Evolutionary conservation across 352 stramenopile species (phyloP).

Genomic region (Elongisporangium senticosum): DNA sequence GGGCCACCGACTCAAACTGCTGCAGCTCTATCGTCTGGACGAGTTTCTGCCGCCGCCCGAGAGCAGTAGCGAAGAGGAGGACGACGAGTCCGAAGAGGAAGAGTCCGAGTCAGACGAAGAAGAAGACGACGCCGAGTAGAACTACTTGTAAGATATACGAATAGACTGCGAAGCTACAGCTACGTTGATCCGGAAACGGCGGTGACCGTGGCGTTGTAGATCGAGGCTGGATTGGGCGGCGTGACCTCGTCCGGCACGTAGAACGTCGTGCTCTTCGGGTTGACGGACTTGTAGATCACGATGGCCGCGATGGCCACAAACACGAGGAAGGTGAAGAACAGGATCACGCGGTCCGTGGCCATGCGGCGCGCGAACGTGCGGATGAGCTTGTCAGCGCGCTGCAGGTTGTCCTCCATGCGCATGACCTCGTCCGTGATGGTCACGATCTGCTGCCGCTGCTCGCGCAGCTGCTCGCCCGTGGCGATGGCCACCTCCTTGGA

Average conservation of each 20-base stretch:
- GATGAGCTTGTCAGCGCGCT: slow-evolving; percentile 79
- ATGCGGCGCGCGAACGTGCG: slow-evolving; percentile 75
- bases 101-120: slow-evolving; percentile 15
- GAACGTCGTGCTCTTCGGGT: slow-evolving; percentile 73
- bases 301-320: slow-evolving; percentile 78
- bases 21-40: slow-evolving; percentile 54
- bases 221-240: slow-evolving; percentile 55
- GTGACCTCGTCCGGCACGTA: slow-evolving; percentile 84
- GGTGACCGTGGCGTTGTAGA: slow-evolving; percentile 75
- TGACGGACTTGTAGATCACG: slow-evolving; percentile 77
- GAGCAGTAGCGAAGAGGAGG: slow-evolving; percentile 14
- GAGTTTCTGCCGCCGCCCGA: slow-evolving; percentile 35
- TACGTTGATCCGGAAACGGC: slow-evolving; percentile 46
- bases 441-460: slow-evolving; percentile 85
- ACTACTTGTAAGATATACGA: slow-evolving; percentile 8
- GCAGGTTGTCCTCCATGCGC: slow-evolving; percentile 76
- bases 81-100: slow-evolving; percentile 12
- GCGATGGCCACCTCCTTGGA: slow-evolving; percentile 78
- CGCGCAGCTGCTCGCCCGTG: slow-evolving; percentile 68
- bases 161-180: slow-evolving; percentile 11
- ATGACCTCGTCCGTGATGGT: slow-evolving; percentile 85
- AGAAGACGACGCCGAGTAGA: slow-evolving; percentile 19
- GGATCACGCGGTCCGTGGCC: slow-evolving; percentile 78
- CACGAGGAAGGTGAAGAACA: slow-evolving; percentile 74
- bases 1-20: slow-evolving; percentile 65